phyloP scores from a whole-genome alignment of 257 asterid genomes.

The Plantago elongata region DNA sequence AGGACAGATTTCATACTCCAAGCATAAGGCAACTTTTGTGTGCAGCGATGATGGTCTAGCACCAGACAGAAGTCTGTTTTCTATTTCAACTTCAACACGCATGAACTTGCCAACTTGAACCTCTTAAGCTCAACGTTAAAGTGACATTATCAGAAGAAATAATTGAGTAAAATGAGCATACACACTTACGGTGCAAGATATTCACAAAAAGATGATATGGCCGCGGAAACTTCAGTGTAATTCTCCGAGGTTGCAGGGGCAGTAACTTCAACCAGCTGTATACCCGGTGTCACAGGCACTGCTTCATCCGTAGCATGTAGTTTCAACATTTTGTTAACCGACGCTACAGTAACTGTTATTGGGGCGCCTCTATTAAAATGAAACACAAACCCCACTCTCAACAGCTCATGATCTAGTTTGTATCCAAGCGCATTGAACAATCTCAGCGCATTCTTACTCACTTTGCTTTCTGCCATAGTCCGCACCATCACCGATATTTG shows the following conservation, averaged over 20 bases:
- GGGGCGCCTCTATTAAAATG: constrained; percentile 83
- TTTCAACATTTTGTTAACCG: constrained; percentile 87
- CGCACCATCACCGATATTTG: constrained; percentile 85
- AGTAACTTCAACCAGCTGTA: constrained; percentile 91
- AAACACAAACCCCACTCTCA: constrained; percentile 84
- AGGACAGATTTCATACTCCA: too few species aligned
- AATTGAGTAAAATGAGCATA: background rate
- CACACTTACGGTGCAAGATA: constrained; percentile 96
- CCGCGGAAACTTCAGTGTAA: constrained; percentile 70
- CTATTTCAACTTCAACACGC: too few species aligned
- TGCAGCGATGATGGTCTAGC: too few species aligned
- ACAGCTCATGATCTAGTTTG: constrained; percentile 81
- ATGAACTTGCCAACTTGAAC: too few species aligned
- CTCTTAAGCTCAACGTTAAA: too few species aligned
- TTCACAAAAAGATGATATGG: constrained; percentile 82
- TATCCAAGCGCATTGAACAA: constrained; percentile 77
- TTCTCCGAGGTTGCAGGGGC: constrained; percentile 90
- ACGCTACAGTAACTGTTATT: constrained; percentile 76
- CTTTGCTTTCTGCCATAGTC: constrained; percentile 76
- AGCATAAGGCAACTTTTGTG: too few species aligned
- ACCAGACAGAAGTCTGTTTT: too few species aligned
- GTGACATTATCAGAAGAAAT: background rate
- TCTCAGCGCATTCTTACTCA: constrained; percentile 83
- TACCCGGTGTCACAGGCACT: constrained; percentile 85
- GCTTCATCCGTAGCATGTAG: constrained; percentile 88